These are phyloP conservation scores for Trypanosomatidae sp. DNA, from an alignment of 208 protist genomes.

Conservation along the genomic window DNA sequence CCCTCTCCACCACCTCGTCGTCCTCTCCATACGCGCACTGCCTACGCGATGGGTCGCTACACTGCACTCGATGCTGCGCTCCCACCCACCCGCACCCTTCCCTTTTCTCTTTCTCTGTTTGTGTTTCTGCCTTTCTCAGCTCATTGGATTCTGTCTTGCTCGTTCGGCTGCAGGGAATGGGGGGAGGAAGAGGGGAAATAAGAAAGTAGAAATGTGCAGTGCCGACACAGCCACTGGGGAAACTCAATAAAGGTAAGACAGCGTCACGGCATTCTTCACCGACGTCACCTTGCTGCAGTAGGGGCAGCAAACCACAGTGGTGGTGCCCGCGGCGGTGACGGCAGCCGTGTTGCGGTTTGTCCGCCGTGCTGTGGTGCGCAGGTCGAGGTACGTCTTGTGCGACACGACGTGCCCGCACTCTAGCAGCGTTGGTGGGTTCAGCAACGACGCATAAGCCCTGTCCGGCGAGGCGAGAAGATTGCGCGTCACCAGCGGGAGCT, in stretches of 20 bases:
- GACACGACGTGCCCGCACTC: constrained; percentile 81
- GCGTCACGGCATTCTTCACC: constrained; percentile 36
- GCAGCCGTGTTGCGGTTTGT: constrained; percentile 6
- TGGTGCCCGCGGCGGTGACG: not conserved
- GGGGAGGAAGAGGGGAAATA: not conserved
- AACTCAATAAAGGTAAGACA: constrained; percentile 62
- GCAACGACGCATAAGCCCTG: constrained; percentile 9
- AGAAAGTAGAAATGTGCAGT: not conserved
- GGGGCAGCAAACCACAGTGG: constrained; percentile 51
- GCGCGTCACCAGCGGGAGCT: constrained; percentile 22
- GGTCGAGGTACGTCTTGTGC: constrained; percentile 42
- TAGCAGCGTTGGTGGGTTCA: constrained; percentile 70
- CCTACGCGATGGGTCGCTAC: not conserved
- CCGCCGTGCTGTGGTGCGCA: constrained; percentile 30
- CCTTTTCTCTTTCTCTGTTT: not conserved
- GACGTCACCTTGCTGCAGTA: constrained; percentile 62
- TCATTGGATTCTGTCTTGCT: not conserved
- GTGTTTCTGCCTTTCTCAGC: not conserved
- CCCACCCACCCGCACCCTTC: not conserved
- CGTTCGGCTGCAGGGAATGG: not conserved
- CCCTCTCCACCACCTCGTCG: not conserved
- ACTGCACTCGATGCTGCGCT: not conserved
- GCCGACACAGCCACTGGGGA: not conserved
- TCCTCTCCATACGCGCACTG: not conserved
- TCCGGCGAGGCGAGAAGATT: constrained; percentile 32